A percentile compares a stretch with the other conserved stretches of the same genome.
Evolutionary conservation across 495 filamentous ascomycete genomes (phyloP).

Genomic region (Hypoxylon subgilvum): DNA sequence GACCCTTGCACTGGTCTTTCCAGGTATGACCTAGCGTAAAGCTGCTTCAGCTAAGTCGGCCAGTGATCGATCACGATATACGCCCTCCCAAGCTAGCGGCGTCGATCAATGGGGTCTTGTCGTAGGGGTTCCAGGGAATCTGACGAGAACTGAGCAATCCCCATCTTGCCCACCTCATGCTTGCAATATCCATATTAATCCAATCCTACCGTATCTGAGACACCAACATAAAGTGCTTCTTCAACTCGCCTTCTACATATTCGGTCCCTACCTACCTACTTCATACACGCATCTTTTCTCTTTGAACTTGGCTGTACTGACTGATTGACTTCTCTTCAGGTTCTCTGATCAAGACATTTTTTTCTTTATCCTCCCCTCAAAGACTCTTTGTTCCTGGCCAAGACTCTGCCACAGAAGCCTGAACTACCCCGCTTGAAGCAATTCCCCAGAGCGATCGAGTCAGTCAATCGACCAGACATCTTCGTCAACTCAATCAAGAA

Average conservation of each 20-base stretch:
- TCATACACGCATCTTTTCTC: background rate
- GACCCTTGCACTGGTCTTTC: slow-evolving; percentile 1
- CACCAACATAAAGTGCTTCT: slow-evolving; percentile 10
- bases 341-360: too few relatives aligned
- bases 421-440: slow-evolving; percentile 28
- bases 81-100: slow-evolving; percentile 1
- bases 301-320: background rate
- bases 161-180: background rate
- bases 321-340: too few relatives aligned
- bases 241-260: slow-evolving; percentile 26
- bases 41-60: slow-evolving; percentile 4
- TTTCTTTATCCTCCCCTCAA: background rate
- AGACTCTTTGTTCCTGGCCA: background rate
- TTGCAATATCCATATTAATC: slow-evolving; percentile 8
- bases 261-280: background rate
- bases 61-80: slow-evolving; percentile 2
- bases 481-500: slow-evolving; percentile 24
- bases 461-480: slow-evolving; percentile 20
- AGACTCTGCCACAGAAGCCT: too few relatives aligned
- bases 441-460: background rate
- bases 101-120: slow-evolving; percentile 15
- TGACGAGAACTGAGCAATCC: slow-evolving; percentile 12
- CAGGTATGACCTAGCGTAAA: slow-evolving; percentile 4
- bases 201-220: slow-evolving; percentile 17
- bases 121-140: slow-evolving; percentile 18